A percentile compares a stretch with the other conserved stretches of the same genome.
Conservation (phyloP, 1,284 basidiomycete species). For the Boletus sp. region DNA sequence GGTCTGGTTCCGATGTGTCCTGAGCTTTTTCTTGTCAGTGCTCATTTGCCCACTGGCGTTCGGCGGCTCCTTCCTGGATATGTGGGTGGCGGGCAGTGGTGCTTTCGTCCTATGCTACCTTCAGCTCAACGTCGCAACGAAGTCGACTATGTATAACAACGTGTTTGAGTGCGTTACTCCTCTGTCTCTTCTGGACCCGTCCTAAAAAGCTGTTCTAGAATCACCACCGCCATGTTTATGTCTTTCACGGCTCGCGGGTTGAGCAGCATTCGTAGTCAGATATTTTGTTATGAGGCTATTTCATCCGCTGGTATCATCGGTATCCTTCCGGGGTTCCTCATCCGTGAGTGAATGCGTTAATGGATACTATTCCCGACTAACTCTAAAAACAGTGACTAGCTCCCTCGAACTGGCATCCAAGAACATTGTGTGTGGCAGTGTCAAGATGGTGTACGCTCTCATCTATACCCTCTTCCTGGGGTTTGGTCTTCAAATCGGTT, state of each 20-base stretch:
- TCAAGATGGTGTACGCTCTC: constrained; percentile 87
- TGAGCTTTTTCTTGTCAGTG: constrained; percentile 69
- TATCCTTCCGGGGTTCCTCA: constrained; percentile 80
- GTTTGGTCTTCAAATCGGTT: constrained; percentile 85
- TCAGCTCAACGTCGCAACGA: constrained; percentile 67
- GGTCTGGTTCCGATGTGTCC: constrained; percentile 51
- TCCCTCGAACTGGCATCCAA: constrained; percentile 85
- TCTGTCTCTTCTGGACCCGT: constrained; percentile 1
- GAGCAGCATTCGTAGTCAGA: constrained; percentile 64
- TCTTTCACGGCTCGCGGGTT: constrained; percentile 78
- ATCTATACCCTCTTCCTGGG: constrained; percentile 89
- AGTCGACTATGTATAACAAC: constrained; percentile 77
- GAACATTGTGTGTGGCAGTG: constrained; percentile 83
- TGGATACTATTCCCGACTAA: constrained; percentile 13
- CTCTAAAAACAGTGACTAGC: constrained; percentile 60
- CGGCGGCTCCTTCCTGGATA: constrained; percentile 80
- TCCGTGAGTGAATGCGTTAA: constrained; percentile 48
- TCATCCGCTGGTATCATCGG: constrained; percentile 79
- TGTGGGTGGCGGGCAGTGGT: constrained; percentile 70
- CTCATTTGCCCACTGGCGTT: constrained; percentile 81
- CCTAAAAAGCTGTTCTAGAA: constrained; percentile 43
- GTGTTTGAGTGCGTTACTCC: constrained; percentile 75
- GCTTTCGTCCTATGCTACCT: constrained; percentile 65
- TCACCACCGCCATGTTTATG: constrained; percentile 76
- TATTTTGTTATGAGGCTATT: constrained; percentile 87